phyloP scores from a whole-genome alignment of 768 basidiomycete species.

The Mycena amicta region DNA sequence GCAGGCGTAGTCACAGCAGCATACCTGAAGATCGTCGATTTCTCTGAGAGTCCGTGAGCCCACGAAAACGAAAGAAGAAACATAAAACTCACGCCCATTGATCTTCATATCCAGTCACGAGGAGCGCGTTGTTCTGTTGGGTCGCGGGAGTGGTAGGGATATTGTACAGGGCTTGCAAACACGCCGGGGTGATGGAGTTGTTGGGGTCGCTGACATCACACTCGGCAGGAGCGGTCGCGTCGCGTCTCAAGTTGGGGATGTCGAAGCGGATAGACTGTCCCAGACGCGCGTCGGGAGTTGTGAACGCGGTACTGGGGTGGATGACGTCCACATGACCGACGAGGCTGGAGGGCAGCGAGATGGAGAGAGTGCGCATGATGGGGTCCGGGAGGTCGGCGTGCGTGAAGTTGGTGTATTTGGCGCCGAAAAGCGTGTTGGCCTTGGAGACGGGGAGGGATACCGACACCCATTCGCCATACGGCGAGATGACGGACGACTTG shows the following conservation, averaged over 20 bases:
- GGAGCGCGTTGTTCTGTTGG: neutral
- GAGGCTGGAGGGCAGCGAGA: constrained; percentile 3
- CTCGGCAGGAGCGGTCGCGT: neutral
- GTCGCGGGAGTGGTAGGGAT: constrained; percentile 1
- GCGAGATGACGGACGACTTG: constrained; percentile 2
- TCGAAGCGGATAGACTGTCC: neutral
- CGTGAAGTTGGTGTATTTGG: too few species aligned
- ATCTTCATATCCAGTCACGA: constrained; percentile 5
- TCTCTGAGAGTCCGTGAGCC: too few species aligned
- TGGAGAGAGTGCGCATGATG: too few species aligned
- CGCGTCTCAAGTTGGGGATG: neutral
- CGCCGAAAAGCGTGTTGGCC: constrained; percentile 8
- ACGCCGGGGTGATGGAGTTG: constrained; percentile 3
- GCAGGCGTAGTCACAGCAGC: too few species aligned
- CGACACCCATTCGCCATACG: constrained; percentile 8
- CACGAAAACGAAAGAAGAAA: too few species aligned
- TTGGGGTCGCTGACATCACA: constrained; percentile 1
- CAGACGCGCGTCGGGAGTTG: neutral
- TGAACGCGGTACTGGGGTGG: too few species aligned
- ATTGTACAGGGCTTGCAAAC: constrained; percentile 5
- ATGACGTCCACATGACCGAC: too few species aligned
- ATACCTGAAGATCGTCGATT: neutral
- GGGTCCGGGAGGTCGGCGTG: neutral
- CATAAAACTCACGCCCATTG: too few species aligned
- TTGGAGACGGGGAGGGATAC: constrained; percentile 4